A percentile compares a stretch with the other conserved stretches of the same genome.
Evolutionary conservation across 805 yeast genomes (phyloP).

Genomic region (Candida arabinofermentans): DNA sequence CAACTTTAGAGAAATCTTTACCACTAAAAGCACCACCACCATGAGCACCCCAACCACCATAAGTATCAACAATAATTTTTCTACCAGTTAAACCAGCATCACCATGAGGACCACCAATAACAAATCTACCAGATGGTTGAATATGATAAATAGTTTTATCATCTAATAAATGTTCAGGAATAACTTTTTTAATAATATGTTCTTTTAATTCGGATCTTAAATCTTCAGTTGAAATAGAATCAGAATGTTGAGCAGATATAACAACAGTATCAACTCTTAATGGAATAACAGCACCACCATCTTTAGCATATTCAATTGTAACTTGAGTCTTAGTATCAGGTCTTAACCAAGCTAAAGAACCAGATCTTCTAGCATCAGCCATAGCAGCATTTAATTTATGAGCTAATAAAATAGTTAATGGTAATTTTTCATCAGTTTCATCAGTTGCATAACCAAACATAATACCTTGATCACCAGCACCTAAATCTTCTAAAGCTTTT

Average conservation of each 20-base stretch:
- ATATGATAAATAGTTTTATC: conserved; percentile 96
- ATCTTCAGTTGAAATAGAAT: conserved; percentile 89
- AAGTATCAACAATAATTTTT: conserved; percentile 98
- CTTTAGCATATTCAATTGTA: conserved; percentile 92
- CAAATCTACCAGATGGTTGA: conserved; percentile 99
- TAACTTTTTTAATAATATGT: conserved; percentile 86
- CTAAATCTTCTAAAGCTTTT: conserved; percentile 91
- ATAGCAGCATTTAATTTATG: conserved; percentile 96
- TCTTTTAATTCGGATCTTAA: conserved; percentile 73
- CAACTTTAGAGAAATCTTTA: conserved; percentile 99
- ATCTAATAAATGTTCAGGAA: conserved; percentile 86
- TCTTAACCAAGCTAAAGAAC: conserved; percentile 93
- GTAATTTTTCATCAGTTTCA: conserved; percentile 96
- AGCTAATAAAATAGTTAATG: conserved; percentile 89
- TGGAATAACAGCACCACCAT: conserved; percentile 93
- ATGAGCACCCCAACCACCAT: conserved; percentile 99
- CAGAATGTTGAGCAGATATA: conserved; percentile 97
- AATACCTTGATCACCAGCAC: conserved; percentile 99
- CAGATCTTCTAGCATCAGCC: conserved; percentile 97
- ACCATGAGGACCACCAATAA: conserved; percentile 99
- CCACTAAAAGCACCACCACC: conserved; percentile 99
- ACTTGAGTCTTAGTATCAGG: conserved; percentile 99
- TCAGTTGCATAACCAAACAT: conserved; percentile 99
- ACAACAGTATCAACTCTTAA: conserved; percentile 96
- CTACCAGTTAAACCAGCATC: conserved; percentile 99